A percentile compares a stretch with the other conserved stretches of the same genome.
Conservation (phyloP, 116 monocot genomes). For the Phalaenopsis hybrid region DNA sequence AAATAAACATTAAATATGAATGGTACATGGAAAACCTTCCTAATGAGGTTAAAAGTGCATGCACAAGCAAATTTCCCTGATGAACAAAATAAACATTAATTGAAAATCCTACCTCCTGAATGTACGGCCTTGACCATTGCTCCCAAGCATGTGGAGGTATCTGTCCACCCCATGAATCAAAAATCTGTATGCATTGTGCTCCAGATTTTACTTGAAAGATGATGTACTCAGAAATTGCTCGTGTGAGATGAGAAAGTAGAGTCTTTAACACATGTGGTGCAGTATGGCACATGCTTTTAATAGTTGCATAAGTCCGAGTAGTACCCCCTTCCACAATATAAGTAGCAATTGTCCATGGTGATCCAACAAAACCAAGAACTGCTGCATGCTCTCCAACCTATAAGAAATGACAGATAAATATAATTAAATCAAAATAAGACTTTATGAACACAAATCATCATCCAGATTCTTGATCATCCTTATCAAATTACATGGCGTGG, state of each 20-base stretch:
- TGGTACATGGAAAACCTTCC: not conserved
- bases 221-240: conserved; percentile 78
- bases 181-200: conserved; percentile 91
- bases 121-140: conserved; percentile 86
- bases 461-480: not conserved
- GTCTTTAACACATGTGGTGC: conserved; percentile 59
- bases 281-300: conserved; percentile 84
- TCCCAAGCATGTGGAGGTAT: conserved; percentile 91
- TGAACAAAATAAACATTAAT: not conserved
- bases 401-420: not conserved
- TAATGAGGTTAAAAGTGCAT: not conserved
- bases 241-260: conserved; percentile 72
- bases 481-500: not conserved
- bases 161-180: conserved; percentile 98
- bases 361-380: conserved; percentile 87
- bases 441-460: not conserved
- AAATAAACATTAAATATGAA: not conserved
- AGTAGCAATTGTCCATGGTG: conserved; percentile 98
- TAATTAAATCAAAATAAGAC: not conserved
- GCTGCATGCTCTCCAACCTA: conserved; percentile 76
- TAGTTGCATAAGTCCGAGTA: conserved; percentile 72
- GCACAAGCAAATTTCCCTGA: not conserved
- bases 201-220: conserved; percentile 88
- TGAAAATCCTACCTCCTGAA: conserved; percentile 56
- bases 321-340: conserved; percentile 97